Base-by-base conservation (phyloP, 306 rosid genomes). In the Vigna unguiculata region DNA sequence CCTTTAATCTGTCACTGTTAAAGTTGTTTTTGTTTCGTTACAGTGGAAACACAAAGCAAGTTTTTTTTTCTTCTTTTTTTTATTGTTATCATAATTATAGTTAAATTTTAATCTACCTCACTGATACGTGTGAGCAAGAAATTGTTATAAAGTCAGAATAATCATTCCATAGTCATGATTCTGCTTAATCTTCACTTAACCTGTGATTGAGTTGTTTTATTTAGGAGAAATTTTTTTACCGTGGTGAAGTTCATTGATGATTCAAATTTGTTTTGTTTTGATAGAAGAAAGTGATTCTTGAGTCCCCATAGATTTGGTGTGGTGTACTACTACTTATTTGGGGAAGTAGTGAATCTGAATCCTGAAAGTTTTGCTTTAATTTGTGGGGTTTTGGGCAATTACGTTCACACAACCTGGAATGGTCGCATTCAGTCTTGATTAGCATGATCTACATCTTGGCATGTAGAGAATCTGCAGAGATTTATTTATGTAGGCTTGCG, bases 341-440 rank as follows among this genome's bases (percentile, higher is more conserved):
- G 55, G 61, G 73, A 68, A 43, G 68, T 30, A 51, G 86, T 73
- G 30, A 11, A 65, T 67, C 59, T 72, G 77, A 57, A 60, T 20
- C 43, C 19, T 40, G 19, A 19, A 40, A 28, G 53, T 5, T 21
- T 68, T 68, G n/a, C 43, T 30, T 11, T 30, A 59, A 14, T 59
- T 46, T 66, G 36, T 20, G 21, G 43, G 77, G 40, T 40, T 64
- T 72, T 8, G 59, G 59, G 49, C 65, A 40, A 49, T 79, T 78
- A 11, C 55, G 6, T 71, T 71, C 38, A 5, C 28, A 47, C 73
- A 19, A 5, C 19, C 38, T 49, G 48, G 75, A 52, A 52, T 51
- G 79, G 69, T 59, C 79, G 43, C 77, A 55, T 20, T 46, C 48
- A 68, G 59, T 45, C 24, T 81, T 76, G 6, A 15, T 66, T 81